These are phyloP conservation scores for Prinsepia uniflora DNA, from an alignment of 306 rosid genomes.

Conservation along the genomic window DNA sequence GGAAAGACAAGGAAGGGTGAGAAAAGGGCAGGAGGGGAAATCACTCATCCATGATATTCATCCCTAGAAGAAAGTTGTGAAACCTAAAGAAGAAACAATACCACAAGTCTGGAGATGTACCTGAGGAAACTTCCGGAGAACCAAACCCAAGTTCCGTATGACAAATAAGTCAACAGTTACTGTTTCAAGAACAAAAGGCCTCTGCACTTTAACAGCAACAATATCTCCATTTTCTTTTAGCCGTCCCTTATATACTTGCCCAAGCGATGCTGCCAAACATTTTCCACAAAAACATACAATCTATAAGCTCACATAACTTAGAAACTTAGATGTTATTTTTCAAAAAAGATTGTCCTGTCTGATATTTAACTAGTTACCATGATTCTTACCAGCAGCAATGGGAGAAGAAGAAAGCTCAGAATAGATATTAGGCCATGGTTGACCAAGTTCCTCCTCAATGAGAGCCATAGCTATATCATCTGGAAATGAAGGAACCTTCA, in stretches of 20 bases:
- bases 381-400: slow-evolving; percentile 88
- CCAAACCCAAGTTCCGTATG: slow-evolving; percentile 87
- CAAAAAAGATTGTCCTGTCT: slow-evolving; percentile 11
- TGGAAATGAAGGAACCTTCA: slow-evolving; percentile 95
- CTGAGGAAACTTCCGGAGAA: slow-evolving; percentile 91
- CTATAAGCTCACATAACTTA: slow-evolving; percentile 21
- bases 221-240: slow-evolving; percentile 86
- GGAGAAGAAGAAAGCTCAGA: slow-evolving; percentile 94
- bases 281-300: slow-evolving; percentile 26
- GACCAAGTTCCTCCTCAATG: slow-evolving; percentile 95
- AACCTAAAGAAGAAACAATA: slow-evolving; percentile 16
- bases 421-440: slow-evolving; percentile 84
- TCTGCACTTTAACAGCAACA: slow-evolving; percentile 98
- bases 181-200: slow-evolving; percentile 97
- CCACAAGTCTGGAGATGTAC: slow-evolving; percentile 37
- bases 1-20: slow-evolving; percentile 26
- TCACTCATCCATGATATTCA: slow-evolving; percentile 19
- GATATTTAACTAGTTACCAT: slow-evolving; percentile 34
- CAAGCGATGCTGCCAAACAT: slow-evolving; percentile 85
- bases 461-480: slow-evolving; percentile 98
- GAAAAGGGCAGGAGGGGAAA: slow-evolving; percentile 17
- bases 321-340: slow-evolving; percentile 21
- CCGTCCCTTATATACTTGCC: slow-evolving; percentile 96
- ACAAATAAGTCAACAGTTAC: slow-evolving; percentile 80
- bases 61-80: slow-evolving; percentile 1